These are phyloP conservation scores for Solanum megistacrolobum DNA, from an alignment of 257 asterid genomes.

Conservation along the genomic window DNA sequence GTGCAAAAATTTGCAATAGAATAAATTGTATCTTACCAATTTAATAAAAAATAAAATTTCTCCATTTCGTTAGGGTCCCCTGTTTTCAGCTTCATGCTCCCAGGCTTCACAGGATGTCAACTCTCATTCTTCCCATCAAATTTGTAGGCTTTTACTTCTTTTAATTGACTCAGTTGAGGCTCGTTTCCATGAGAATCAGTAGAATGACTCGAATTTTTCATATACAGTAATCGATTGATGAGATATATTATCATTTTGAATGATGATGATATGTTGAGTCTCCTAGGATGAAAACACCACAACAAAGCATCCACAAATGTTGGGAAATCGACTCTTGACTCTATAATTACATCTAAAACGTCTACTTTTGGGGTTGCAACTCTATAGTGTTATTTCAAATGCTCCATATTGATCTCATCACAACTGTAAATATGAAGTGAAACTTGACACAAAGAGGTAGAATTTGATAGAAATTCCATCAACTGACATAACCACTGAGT, in stretches of 20 bases:
- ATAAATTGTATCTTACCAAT: background rate
- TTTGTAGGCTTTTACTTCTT: background rate
- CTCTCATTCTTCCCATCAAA: background rate
- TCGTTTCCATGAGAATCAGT: background rate
- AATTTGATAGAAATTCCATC: background rate
- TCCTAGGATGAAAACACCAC: background rate
- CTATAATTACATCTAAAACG: too few species aligned
- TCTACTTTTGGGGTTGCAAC: too few species aligned
- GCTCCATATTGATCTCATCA: background rate
- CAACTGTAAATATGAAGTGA: background rate
- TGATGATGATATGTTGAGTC: background rate
- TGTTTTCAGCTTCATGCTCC: background rate
- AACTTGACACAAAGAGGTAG: background rate
- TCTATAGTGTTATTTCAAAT: background rate
- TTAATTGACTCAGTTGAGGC: background rate
- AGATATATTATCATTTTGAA: background rate
- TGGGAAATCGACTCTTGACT: background rate
- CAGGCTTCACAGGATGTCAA: background rate
- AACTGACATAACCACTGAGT: background rate
- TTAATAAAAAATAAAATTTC: background rate
- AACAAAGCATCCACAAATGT: background rate
- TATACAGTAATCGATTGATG: background rate
- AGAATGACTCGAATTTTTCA: background rate
- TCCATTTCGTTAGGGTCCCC: background rate
- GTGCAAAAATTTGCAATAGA: too few species aligned